A percentile compares a stretch with the other conserved stretches of the same genome.
Conservation (phyloP, 2,329 filamentous ascomycete species). For the Ilyonectria robusta region DNA sequence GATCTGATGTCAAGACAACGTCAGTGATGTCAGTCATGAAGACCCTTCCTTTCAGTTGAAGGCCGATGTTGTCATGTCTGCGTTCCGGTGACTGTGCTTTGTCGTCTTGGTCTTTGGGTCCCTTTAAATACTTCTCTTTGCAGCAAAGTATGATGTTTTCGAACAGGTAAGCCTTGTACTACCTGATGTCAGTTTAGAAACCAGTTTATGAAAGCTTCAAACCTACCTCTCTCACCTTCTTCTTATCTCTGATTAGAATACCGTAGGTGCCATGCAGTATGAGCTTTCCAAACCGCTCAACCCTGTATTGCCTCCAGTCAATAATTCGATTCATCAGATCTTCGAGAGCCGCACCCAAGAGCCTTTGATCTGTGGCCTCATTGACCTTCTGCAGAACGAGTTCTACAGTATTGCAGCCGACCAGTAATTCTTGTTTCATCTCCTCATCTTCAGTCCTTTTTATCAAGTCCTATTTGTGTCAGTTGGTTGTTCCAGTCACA, state of each 20-base stretch:
- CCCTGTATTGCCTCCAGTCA: constrained; percentile 95
- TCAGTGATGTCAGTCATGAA: constrained; percentile 99
- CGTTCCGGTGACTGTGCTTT: constrained; percentile 75
- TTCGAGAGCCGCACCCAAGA: constrained; percentile 85
- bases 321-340: constrained; percentile 89
- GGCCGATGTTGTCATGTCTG: constrained; percentile 69
- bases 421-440: constrained; percentile 78
- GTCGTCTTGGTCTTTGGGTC: constrained; percentile 75
- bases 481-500: constrained; percentile 34
- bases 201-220: constrained; percentile 45
- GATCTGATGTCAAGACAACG: constrained; percentile 89
- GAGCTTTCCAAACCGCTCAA: constrained; percentile 92
- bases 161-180: constrained; percentile 99
- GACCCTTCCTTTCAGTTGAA: constrained; percentile 96
- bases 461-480: constrained; percentile 76
- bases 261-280: constrained; percentile 92
- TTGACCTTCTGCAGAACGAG: constrained; percentile 88
- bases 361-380: constrained; percentile 89
- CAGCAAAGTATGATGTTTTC: constrained; percentile 95
- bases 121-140: constrained; percentile 85
- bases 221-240: constrained; percentile 84
- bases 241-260: constrained; percentile 88
- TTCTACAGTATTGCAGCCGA: constrained; percentile 86
- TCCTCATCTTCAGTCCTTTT: constrained; percentile 86
- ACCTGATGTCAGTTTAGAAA: constrained; percentile 33